Conservation (phyloP, 768 basidiomycete species). For the Nidula microcarpa region DNA sequence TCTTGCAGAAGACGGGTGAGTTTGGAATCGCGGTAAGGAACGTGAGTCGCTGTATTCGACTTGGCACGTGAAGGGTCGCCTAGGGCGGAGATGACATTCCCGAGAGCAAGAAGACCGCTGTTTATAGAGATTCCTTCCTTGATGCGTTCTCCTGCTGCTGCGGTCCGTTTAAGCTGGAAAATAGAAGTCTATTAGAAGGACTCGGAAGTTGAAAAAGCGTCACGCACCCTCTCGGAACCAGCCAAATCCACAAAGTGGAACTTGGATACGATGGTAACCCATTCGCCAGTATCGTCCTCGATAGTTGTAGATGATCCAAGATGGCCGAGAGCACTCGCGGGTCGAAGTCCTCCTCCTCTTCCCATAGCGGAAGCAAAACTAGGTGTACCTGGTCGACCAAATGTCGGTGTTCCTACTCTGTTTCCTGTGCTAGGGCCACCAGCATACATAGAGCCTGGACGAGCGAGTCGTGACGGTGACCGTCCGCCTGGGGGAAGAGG, state of each 20-base stretch:
- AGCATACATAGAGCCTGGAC: constrained; percentile 77
- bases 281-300: constrained; percentile 74
- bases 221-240: constrained; percentile 86
- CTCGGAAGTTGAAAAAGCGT: constrained; percentile 1
- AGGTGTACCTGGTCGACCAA: constrained; percentile 75
- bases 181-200: constrained; percentile 12
- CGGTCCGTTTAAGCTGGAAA: constrained; percentile 85
- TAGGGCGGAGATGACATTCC: constrained; percentile 97
- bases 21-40: constrained; percentile 98
- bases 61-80: constrained; percentile 90
- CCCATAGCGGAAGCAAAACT: constrained; percentile 76
- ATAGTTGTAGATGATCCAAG: constrained; percentile 42
- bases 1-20: constrained; percentile 95
- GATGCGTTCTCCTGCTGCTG: constrained; percentile 92
- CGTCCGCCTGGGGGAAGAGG: constrained; percentile 73
- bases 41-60: constrained; percentile 79
- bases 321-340: constrained; percentile 79
- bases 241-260: constrained; percentile 99
- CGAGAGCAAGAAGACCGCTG: constrained; percentile 91
- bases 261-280: constrained; percentile 89
- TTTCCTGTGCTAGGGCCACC: constrained; percentile 31
- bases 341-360: constrained; percentile 63
- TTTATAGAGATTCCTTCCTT: constrained; percentile 99
- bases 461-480: constrained; percentile 73
- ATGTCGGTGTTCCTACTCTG: constrained; percentile 74